A percentile compares a stretch with the other conserved stretches of the same genome.
These are phyloP conservation scores for Aristolochia contorta DNA, from an alignment of 164 flowering plant species.

Conservation along the genomic window DNA sequence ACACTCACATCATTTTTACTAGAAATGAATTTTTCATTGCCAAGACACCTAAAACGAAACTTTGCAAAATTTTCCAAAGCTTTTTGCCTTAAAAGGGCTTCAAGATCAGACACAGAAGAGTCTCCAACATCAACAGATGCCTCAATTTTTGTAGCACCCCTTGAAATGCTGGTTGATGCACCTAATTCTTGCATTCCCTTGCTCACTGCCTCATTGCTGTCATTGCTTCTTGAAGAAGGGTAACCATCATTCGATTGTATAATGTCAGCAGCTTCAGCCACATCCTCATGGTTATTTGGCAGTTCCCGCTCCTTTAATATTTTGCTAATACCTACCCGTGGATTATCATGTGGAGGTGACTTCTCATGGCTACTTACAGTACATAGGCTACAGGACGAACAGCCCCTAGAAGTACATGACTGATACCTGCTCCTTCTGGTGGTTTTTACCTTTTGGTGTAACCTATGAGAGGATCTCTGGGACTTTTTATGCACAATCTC, in stretches of 20 bases:
- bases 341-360: slow-evolving; percentile 36
- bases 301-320: slow-evolving; percentile 17
- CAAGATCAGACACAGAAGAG: slow-evolving; percentile 41
- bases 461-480: slow-evolving; percentile 14
- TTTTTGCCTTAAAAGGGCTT: slow-evolving; percentile 44
- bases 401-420: slow-evolving; percentile 25
- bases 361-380: slow-evolving; percentile 20
- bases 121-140: slow-evolving; percentile 15
- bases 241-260: slow-evolving; percentile 40
- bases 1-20: slow-evolving; percentile 13
- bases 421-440: slow-evolving; percentile 21
- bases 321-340: slow-evolving; percentile 34
- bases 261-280: slow-evolving; percentile 32
- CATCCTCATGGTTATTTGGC: slow-evolving; percentile 14
- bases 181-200: slow-evolving; percentile 23
- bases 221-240: slow-evolving; percentile 57
- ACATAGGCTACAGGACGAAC: slow-evolving; percentile 26
- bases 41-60: slow-evolving; percentile 33
- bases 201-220: slow-evolving; percentile 36
- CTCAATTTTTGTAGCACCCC: slow-evolving; percentile 2
- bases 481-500: slow-evolving; percentile 9
- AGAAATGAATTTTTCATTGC: slow-evolving; percentile 9
- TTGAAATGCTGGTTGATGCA: slow-evolving; percentile 2
- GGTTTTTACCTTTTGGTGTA: slow-evolving; percentile 18
- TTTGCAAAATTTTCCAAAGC: slow-evolving; percentile 80